These are phyloP conservation scores for Pseudocercospora cruenta DNA, from an alignment of 2,329 filamentous ascomycete genomes.

Conservation along the genomic window DNA sequence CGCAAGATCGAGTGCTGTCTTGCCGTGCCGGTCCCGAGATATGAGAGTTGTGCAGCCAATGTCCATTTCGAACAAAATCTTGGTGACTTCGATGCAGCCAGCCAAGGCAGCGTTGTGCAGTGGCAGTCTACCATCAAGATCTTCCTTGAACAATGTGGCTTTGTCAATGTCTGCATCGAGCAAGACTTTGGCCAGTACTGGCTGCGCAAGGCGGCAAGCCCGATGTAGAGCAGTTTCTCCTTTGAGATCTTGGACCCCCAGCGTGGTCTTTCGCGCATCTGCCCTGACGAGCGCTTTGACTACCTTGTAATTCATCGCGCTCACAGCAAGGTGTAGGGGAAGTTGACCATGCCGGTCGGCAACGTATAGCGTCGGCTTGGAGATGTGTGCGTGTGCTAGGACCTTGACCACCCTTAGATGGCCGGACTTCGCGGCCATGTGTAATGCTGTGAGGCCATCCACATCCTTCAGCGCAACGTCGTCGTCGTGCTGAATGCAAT, in stretches of 20 bases:
- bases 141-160: neutral
- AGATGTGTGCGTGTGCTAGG: neutral
- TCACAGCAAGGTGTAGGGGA: constrained; percentile 3
- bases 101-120: neutral
- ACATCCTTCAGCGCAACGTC: neutral
- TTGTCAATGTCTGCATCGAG: neutral
- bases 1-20: constrained; percentile 8
- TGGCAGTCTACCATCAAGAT: neutral
- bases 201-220: neutral
- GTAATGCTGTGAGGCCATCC: constrained; percentile 2
- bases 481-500: constrained; percentile 11
- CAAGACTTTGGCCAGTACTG: neutral
- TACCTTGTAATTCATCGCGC: neutral
- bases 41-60: neutral
- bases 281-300: neutral
- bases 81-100: neutral
- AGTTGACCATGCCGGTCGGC: constrained; percentile 3
- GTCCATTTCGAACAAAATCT: neutral
- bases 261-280: neutral
- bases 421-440: neutral
- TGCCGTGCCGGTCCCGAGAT: neutral
- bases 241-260: neutral
- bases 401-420: constrained; percentile 3
- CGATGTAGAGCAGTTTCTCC: constrained; percentile 1
- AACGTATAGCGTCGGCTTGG: neutral